Evolutionary conservation across 805 yeast species (phyloP).

Genomic region (Monosporozyma solicola): DNA sequence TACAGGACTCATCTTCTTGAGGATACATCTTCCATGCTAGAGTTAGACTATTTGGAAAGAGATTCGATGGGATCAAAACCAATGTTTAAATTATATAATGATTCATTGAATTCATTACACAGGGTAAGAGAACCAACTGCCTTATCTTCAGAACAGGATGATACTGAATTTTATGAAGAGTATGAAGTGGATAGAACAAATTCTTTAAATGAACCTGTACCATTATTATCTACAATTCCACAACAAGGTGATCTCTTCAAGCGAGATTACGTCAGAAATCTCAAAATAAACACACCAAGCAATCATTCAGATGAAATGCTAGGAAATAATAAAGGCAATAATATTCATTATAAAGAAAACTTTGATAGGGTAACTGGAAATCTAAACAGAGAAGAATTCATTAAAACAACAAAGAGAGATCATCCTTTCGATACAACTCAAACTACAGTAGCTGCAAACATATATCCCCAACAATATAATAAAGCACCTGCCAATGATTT

Average conservation of each 20-base stretch:
- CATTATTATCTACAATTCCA: background rate
- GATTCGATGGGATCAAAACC: background rate
- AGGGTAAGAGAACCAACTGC: background rate
- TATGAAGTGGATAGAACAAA: background rate
- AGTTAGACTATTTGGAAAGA: background rate
- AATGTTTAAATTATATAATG: conserved; percentile 1
- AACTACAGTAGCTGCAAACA: background rate
- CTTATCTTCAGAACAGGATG: background rate
- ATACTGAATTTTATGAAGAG: background rate
- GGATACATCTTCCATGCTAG: background rate
- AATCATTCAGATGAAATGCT: background rate
- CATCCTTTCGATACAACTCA: background rate
- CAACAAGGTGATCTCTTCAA: background rate
- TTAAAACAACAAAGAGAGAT: background rate
- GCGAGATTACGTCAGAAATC: background rate
- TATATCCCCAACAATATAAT: background rate
- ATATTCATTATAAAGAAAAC: background rate
- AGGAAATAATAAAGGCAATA: background rate
- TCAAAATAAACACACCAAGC: background rate
- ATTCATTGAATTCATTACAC: conserved; percentile 1
- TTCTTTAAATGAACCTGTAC: background rate
- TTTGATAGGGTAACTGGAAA: background rate
- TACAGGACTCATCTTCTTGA: background rate
- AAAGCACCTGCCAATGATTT: background rate
- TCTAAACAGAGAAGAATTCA: background rate